Evolutionary conservation across 1,284 basidiomycete genomes (phyloP).

Genomic region (Macrocybe sp.): DNA sequence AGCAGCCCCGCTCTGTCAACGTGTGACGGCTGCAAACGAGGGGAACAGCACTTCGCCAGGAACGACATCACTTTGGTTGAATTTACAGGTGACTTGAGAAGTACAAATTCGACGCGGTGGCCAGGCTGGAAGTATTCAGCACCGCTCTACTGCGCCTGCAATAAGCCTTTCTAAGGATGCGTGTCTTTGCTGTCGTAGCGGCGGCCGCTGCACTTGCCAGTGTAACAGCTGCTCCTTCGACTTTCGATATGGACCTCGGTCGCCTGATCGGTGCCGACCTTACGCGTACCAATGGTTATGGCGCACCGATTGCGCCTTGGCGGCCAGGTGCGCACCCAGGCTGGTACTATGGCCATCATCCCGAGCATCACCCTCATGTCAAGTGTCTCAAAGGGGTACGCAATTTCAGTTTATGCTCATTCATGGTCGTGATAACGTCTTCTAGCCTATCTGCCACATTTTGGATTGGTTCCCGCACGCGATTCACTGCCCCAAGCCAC

Average conservation of each 20-base stretch:
- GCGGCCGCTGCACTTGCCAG: constrained; percentile 20
- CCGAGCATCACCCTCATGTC: constrained; percentile 20
- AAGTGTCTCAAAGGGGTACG: constrained; percentile 27
- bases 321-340: constrained; percentile 25
- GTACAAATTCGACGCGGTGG: no score
- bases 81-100: no score
- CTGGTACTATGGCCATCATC: constrained; percentile 34
- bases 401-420: background rate
- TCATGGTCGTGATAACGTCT: background rate
- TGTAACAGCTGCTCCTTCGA: constrained; percentile 18
- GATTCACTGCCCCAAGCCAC: constrained; percentile 29
- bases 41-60: no score
- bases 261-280: constrained; percentile 20
- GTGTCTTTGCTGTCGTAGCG: constrained; percentile 13
- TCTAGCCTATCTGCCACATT: constrained; percentile 31
- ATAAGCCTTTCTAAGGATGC: no score
- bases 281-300: constrained; percentile 26
- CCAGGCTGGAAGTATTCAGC: no score
- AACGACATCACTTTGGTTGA: no score
- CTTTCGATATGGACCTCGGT: constrained; percentile 9
- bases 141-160: no score
- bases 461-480: constrained; percentile 16
- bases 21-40: no score
- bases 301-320: constrained; percentile 36
- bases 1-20: no score